These are phyloP conservation scores for Pichia pseudocactophila DNA, from an alignment of 805 yeast genomes.

Conservation along the genomic window DNA sequence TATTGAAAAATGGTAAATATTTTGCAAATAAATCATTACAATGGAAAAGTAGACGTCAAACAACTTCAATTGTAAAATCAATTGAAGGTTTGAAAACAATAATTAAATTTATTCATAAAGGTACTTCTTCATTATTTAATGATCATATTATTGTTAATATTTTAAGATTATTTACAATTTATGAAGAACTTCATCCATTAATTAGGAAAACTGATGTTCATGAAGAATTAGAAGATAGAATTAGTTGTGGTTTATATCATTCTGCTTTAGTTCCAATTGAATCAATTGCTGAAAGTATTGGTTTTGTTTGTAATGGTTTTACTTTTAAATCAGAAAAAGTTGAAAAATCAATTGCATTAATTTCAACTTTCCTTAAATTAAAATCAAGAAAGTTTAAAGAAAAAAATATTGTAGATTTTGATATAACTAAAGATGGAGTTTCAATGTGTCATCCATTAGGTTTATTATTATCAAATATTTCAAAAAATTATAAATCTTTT, in stretches of 20 bases:
- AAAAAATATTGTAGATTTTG: slow-evolving; percentile 3
- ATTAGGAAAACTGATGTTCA: slow-evolving; percentile 60
- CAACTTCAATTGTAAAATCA: slow-evolving; percentile 4
- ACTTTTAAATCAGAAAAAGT: slow-evolving; percentile 15
- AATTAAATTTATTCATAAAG: slow-evolving; percentile 21
- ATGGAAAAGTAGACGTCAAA: slow-evolving; percentile 12
- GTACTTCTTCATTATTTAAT: slow-evolving; percentile 16
- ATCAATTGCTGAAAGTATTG: slow-evolving; percentile 19
- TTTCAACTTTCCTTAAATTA: slow-evolving; percentile 26
- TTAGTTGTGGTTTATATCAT: slow-evolving; percentile 41
- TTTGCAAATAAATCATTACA: slow-evolving; percentile 1
- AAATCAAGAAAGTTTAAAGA: background rate
- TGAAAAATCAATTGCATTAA: slow-evolving; percentile 29
- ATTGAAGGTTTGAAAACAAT: slow-evolving; percentile 18
- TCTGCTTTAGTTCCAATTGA: slow-evolving; percentile 26
- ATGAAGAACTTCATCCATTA: slow-evolving; percentile 51
- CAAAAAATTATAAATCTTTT: slow-evolving; percentile 29
- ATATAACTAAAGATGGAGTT: slow-evolving; percentile 37
- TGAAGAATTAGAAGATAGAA: slow-evolving; percentile 45
- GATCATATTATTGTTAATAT: slow-evolving; percentile 29
- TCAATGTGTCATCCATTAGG: slow-evolving; percentile 56
- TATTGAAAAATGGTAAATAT: slow-evolving; percentile 10
- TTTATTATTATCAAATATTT: slow-evolving; percentile 41
- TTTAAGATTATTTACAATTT: slow-evolving; percentile 39
- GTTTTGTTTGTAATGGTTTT: slow-evolving; percentile 19